Evolutionary conservation across 2,329 filamentous ascomycete species (phyloP).

Genomic region (Penicillium brasilianum): DNA sequence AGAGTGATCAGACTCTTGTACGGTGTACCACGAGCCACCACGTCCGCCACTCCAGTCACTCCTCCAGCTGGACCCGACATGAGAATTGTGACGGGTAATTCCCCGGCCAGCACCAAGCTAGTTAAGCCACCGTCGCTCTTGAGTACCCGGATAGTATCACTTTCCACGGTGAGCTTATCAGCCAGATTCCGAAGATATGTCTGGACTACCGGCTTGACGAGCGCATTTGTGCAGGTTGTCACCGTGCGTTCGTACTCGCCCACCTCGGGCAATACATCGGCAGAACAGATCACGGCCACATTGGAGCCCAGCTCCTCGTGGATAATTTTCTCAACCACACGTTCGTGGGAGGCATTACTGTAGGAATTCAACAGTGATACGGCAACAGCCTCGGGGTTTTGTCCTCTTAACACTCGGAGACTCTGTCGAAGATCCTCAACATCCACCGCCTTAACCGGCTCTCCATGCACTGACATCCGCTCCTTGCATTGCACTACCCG

Average conservation of each 20-base stretch:
- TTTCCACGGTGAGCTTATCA: constrained; percentile 48
- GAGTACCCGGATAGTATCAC: constrained; percentile 53
- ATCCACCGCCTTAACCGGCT: constrained; percentile 49
- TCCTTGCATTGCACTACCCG: constrained; percentile 53
- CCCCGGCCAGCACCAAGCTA: constrained; percentile 50
- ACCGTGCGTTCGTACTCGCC: constrained; percentile 58
- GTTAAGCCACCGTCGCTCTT: constrained; percentile 58
- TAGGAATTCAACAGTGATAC: constrained; percentile 57
- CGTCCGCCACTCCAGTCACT: constrained; percentile 55
- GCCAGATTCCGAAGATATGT: constrained; percentile 51
- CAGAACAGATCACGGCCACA: constrained; percentile 53
- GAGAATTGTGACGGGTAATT: constrained; percentile 55
- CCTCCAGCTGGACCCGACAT: constrained; percentile 59
- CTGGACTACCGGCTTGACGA: constrained; percentile 56
- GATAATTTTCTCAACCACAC: constrained; percentile 45
- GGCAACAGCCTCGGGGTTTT: constrained; percentile 53
- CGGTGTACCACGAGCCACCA: constrained; percentile 52
- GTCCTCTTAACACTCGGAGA: constrained; percentile 46
- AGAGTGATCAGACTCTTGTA: constrained; percentile 57
- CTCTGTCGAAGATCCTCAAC: constrained; percentile 44
- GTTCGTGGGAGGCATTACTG: constrained; percentile 51
- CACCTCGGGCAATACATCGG: constrained; percentile 53
- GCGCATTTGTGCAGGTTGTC: constrained; percentile 55
- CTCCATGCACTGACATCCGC: constrained; percentile 51
- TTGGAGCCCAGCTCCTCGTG: constrained; percentile 51